Evolutionary conservation across 495 filamentous ascomycete species (phyloP).

Genomic region (Hyphodiscus hymeniophilus): DNA sequence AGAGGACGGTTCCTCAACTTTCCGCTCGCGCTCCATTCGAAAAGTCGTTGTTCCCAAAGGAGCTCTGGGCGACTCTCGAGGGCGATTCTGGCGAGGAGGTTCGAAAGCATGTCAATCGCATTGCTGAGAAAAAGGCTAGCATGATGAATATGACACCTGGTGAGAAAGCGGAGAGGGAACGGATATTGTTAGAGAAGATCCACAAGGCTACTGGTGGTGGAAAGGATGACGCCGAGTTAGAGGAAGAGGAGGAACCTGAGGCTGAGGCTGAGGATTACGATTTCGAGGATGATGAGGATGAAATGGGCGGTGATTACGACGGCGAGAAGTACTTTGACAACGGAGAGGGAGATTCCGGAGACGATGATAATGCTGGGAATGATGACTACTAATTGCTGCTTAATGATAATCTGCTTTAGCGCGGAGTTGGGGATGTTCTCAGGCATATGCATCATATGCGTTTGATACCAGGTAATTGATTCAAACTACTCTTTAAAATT

Average conservation of each 20-base stretch:
- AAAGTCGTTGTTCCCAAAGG: conserved; percentile 41
- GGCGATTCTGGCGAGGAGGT: conserved; percentile 28
- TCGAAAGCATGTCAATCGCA: conserved; percentile 5
- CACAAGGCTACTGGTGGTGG: conserved; percentile 27
- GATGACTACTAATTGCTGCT: conserved; percentile 22
- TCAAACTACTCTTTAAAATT: too few relatives aligned
- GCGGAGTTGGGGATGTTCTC: conserved; percentile 1
- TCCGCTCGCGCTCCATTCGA: conserved; percentile 30
- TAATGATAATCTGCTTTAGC: conserved; percentile 1
- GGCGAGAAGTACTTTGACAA: conserved; percentile 41
- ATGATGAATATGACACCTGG: conserved; percentile 19
- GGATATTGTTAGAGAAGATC: conserved; percentile 25
- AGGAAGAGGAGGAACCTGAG: conserved; percentile 33
- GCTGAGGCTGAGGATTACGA: conserved; percentile 26
- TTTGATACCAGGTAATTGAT: too few relatives aligned
- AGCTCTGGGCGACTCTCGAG: conserved; percentile 42
- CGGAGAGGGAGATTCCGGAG: conserved; percentile 30
- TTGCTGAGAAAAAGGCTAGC: conserved; percentile 26
- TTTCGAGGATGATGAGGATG: conserved; percentile 29
- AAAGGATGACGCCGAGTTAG: conserved; percentile 30
- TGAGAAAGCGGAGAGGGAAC: conserved; percentile 16
- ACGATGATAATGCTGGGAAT: conserved; percentile 36
- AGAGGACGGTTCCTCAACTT: conserved; percentile 40
- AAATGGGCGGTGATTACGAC: conserved; percentile 45
- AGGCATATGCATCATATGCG: not conserved